A percentile compares a stretch with the other conserved stretches of the same genome.
These are phyloP conservation scores for Clarireedia sp. DNA, from an alignment of 2,329 filamentous ascomycete species.

Conservation along the genomic window DNA sequence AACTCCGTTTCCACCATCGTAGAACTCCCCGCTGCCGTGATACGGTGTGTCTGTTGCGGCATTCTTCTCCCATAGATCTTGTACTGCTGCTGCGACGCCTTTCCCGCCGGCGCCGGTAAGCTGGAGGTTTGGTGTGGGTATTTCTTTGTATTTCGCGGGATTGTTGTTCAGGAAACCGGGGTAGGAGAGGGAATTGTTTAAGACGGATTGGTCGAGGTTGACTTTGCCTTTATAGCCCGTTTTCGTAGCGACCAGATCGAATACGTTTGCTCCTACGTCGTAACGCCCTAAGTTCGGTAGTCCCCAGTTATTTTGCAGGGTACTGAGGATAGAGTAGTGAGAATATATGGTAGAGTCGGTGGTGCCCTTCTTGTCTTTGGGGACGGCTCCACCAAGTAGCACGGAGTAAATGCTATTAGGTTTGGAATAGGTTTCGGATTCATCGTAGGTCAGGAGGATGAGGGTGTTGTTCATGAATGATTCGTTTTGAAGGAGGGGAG, in stretches of 20 bases:
- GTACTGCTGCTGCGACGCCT: constrained; percentile 32
- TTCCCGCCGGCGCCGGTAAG: constrained; percentile 37
- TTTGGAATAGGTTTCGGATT: constrained; percentile 43
- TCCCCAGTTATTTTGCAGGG: constrained; percentile 36
- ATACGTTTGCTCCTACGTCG: constrained; percentile 34
- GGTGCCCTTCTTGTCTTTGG: constrained; percentile 38
- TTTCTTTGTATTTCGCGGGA: constrained; percentile 24
- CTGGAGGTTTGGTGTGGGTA: constrained; percentile 37
- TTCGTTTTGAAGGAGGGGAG: constrained; percentile 42
- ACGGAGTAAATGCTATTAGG: constrained; percentile 48
- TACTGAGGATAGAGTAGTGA: constrained; percentile 38
- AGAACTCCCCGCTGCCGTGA: constrained; percentile 37
- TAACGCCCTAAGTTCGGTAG: constrained; percentile 37
- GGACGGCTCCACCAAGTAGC: constrained; percentile 47
- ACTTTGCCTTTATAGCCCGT: constrained; percentile 24
- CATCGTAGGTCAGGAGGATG: constrained; percentile 51
- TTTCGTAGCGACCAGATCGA: constrained; percentile 24
- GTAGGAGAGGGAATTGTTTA: constrained; percentile 39
- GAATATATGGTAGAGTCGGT: constrained; percentile 43
- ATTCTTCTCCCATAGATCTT: constrained; percentile 27
- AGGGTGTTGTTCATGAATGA: constrained; percentile 47
- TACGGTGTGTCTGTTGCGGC: constrained; percentile 34
- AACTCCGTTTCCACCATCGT: constrained; percentile 33
- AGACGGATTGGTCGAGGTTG: constrained; percentile 29
- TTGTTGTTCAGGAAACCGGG: constrained; percentile 34